Evolutionary conservation across 108 stramenopile species (phyloP).

Genomic region (Skeletonema costatum): DNA sequence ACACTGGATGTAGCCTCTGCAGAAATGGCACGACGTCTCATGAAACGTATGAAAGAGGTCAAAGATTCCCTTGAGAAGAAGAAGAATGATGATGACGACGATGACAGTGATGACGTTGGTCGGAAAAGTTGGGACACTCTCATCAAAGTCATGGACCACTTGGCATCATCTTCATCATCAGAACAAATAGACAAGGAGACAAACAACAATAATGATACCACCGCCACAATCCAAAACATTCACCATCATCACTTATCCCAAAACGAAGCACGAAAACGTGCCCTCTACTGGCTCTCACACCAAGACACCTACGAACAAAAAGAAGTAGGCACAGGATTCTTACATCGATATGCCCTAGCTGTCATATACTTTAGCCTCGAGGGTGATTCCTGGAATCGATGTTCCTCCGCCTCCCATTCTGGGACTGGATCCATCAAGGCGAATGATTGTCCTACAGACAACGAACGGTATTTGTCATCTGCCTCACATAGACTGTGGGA

Average conservation of each 20-base stretch:
- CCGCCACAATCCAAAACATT: not conserved
- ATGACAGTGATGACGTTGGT: not conserved
- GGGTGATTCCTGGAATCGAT: slow-evolving; percentile 40
- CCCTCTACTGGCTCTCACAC: slow-evolving; percentile 19
- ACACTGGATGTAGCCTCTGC: not conserved
- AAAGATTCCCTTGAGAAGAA: not conserved
- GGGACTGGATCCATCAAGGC: not conserved
- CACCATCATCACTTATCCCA: not conserved
- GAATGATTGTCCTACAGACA: slow-evolving; percentile 3
- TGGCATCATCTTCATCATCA: not conserved
- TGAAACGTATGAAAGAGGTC: not conserved
- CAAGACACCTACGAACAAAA: slow-evolving; percentile 10
- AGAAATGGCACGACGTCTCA: not conserved
- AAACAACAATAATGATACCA: not conserved
- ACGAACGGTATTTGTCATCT: slow-evolving; percentile 23
- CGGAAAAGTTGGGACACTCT: not conserved
- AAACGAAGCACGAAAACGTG: slow-evolving; percentile 6
- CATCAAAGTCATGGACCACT: not conserved
- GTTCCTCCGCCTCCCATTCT: not conserved
- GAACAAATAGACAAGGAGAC: not conserved
- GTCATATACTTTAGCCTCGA: slow-evolving; percentile 48
- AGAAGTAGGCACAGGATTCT: slow-evolving; percentile 13
- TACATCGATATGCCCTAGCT: slow-evolving; percentile 58
- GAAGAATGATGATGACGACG: not conserved
- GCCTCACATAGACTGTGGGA: slow-evolving; percentile 22